Conservation (phyloP, 2,329 filamentous ascomycete genomes). For the Purpureocillium takamizusanense region DNA sequence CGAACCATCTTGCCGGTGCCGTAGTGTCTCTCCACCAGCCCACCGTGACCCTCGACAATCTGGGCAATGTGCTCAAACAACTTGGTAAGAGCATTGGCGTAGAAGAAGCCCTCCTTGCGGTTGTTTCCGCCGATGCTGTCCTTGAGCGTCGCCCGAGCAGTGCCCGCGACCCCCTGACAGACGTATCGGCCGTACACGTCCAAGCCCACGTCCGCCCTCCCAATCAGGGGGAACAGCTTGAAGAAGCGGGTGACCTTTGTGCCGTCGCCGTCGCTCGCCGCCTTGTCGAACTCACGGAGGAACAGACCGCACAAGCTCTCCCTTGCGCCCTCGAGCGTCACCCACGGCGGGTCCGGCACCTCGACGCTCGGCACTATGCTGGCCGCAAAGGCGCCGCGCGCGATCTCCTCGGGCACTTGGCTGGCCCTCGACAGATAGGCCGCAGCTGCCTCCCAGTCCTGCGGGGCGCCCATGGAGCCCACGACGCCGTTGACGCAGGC, state of each 20-base stretch:
- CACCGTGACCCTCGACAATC: constrained; percentile 87
- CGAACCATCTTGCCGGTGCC: constrained; percentile 86
- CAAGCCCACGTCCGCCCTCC: constrained; percentile 75
- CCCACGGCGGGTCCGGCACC: constrained; percentile 81
- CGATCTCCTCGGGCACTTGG: constrained; percentile 70
- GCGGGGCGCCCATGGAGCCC: constrained; percentile 92
- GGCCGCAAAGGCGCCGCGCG: constrained; percentile 78
- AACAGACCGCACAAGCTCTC: constrained; percentile 88
- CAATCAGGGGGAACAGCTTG: constrained; percentile 93
- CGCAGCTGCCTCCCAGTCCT: constrained; percentile 97
- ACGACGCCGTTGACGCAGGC: constrained; percentile 91
- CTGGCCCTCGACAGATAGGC: constrained; percentile 78
- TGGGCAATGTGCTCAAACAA: constrained; percentile 96
- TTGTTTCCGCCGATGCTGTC: constrained; percentile 42
- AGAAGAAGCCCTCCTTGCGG: constrained; percentile 74
- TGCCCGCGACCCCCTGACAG: constrained; percentile 83
- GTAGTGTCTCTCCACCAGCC: constrained; percentile 88
- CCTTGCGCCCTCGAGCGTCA: constrained; percentile 78
- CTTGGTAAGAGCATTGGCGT: constrained; percentile 80
- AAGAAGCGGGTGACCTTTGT: constrained; percentile 92
- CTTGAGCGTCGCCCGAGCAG: constrained; percentile 73
- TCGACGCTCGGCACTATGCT: constrained; percentile 92
- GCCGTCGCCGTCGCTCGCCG: constrained; percentile 77
- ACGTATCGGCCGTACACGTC: constrained; percentile 96
- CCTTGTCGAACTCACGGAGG: constrained; percentile 88